Evolutionary conservation across 352 stramenopile species (phyloP), one percentile per base, ranked within the genome.

Genomic region (Phytopythium boreale): DNA sequence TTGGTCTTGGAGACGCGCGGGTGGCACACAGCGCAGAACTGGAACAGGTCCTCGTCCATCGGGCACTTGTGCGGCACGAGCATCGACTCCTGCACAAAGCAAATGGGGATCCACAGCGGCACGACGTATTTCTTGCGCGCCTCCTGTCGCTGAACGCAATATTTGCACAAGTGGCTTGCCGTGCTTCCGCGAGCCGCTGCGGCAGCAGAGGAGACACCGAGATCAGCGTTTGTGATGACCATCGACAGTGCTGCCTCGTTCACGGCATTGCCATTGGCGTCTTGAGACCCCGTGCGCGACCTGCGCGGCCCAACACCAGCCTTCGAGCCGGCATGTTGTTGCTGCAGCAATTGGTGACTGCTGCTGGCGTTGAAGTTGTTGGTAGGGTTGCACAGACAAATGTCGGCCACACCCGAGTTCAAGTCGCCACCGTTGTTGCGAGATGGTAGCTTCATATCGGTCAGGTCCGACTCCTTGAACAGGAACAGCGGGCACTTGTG

Each of bases 401-500:
- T 56, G 56, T 86, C 79, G 9, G 64, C 72, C 20, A 69, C 72
- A 36, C 56, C 56, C 22, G 56, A 62, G 39, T 52, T 52, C 26
- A 22, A 19, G 14, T 62, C 56, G 2, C 56, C 58, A 14, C 56
- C 56, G 41, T 62, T 62, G 39, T 76, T 80, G 27, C 74, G 74
- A 26, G 75, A 66, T n/a, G 76, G 77, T 1, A 85, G 52, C 49
- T 83, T 82, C 68, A 84, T 85, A 59, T 87, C 84, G 6, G 75
- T 78, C 59, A 87, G 63, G 67, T 90, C 77, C 2, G 84, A 87
- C 82, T 80, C 87, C 77, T 93, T 89, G 64, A 98, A 98, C 22
- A 99, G 78, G 76, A 99, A 99, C 37, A 99, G 94, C 15, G 98
- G 98, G 10, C 95, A 97, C 51, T 98, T 97, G 76, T 99, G 97